These are phyloP conservation scores for Durio zibethinus DNA, from an alignment of 345 rosid genomes.

Conservation along the genomic window DNA sequence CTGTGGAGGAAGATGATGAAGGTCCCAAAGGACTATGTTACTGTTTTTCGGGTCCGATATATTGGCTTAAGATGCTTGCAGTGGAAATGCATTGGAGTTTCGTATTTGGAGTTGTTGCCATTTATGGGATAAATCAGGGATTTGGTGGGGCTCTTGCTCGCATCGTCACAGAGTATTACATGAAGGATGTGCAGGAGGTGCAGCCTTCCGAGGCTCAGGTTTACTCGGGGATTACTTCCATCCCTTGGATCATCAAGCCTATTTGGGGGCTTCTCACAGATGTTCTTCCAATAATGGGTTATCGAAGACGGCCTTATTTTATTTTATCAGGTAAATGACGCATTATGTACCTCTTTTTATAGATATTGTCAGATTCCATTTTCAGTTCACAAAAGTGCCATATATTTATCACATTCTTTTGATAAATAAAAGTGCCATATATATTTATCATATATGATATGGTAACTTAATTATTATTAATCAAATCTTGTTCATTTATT, in stretches of 20 bases:
- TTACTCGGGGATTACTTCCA: constrained; percentile 58
- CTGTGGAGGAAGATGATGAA: constrained; percentile 18
- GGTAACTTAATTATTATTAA: not conserved
- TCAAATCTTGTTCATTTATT: not conserved
- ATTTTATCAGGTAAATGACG: constrained; percentile 58
- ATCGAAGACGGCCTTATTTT: constrained; percentile 84
- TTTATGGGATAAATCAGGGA: constrained; percentile 89
- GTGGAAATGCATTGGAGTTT: constrained; percentile 91
- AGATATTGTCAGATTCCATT: not conserved
- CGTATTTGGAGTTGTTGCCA: constrained; percentile 68
- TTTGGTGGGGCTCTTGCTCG: constrained; percentile 77
- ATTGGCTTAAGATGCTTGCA: constrained; percentile 81
- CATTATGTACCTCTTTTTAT: not conserved
- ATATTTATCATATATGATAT: too few species aligned
- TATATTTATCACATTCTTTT: too few species aligned
- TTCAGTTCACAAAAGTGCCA: too few species aligned
- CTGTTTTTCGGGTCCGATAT: constrained; percentile 50
- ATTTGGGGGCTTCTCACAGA: constrained; percentile 96
- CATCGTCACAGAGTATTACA: constrained; percentile 83
- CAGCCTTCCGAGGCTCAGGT: constrained; percentile 92
- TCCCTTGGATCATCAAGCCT: constrained; percentile 96
- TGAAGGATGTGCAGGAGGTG: constrained; percentile 97
- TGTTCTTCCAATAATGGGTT: constrained; percentile 80
- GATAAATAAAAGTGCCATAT: too few species aligned
- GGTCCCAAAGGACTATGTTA: constrained; percentile 12